These are phyloP conservation scores for Peronospora tabacina DNA, from an alignment of 352 stramenopile genomes.

Conservation along the genomic window DNA sequence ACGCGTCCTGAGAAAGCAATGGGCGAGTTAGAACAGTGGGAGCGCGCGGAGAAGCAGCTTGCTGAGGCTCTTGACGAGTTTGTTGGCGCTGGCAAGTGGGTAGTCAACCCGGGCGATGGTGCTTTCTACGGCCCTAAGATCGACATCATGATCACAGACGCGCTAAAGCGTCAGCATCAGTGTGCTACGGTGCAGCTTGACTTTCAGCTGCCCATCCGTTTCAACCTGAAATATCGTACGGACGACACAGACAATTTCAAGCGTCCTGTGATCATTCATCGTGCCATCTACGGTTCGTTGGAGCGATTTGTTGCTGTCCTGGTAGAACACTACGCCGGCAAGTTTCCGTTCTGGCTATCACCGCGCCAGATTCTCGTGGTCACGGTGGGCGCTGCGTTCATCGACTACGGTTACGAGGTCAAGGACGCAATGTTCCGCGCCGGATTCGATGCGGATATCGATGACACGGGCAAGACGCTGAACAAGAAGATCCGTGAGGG, in stretches of 20 bases:
- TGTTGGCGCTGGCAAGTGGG: constrained; percentile 91
- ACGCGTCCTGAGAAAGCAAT: constrained; percentile 96
- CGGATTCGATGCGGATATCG: constrained; percentile 95
- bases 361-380: constrained; percentile 93
- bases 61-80: constrained; percentile 92
- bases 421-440: constrained; percentile 87
- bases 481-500: constrained; percentile 98
- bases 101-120: constrained; percentile 94
- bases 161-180: constrained; percentile 95
- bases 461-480: constrained; percentile 92
- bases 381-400: constrained; percentile 90
- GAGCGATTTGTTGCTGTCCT: constrained; percentile 98
- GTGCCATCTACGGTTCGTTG: constrained; percentile 96
- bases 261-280: constrained; percentile 94
- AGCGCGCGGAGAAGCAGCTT: constrained; percentile 69
- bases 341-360: constrained; percentile 98
- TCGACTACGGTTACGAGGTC: constrained; percentile 92
- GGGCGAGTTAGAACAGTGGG: constrained; percentile 91
- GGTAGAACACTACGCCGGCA: constrained; percentile 96
- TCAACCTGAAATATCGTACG: constrained; percentile 92
- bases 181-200: constrained; percentile 98
- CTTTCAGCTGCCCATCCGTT: constrained; percentile 98
- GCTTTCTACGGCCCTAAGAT: constrained; percentile 99
- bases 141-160: constrained; percentile 97
- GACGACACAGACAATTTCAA: constrained; percentile 80